Percentiles rank a stretch among this genome's conserved stretches.
phyloP scores from a whole-genome alignment of 441 rosid genomes.

The Populus hybrid region DNA sequence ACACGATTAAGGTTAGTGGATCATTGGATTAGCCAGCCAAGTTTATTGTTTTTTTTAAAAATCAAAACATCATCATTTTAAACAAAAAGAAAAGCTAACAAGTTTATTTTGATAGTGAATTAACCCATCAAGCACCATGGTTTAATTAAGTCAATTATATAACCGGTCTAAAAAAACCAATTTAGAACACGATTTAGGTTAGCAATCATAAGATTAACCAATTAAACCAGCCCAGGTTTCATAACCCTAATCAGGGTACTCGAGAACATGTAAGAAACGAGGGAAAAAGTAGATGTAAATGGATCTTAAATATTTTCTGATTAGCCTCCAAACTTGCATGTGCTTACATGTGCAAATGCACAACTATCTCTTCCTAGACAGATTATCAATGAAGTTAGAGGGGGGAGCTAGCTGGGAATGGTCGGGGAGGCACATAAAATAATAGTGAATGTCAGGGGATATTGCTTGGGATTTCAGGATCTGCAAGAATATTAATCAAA shows the following conservation, averaged over 20 bases:
- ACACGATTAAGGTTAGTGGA: too few relatives aligned
- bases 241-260: background rate
- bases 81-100: too few relatives aligned
- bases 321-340: background rate
- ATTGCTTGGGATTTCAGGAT: background rate
- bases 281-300: background rate
- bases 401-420: background rate
- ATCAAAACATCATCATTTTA: too few relatives aligned
- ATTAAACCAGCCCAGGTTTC: accelerated
- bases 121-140: background rate
- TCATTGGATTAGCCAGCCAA: too few relatives aligned
- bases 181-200: background rate
- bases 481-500: background rate
- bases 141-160: too few relatives aligned
- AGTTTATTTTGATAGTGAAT: too few relatives aligned
- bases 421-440: background rate
- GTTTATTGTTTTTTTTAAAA: too few relatives aligned
- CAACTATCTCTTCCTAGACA: background rate
- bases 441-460: background rate
- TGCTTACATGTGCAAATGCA: slow-evolving; percentile 5
- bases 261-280: background rate
- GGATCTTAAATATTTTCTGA: background rate
- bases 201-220: accelerated
- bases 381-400: too few relatives aligned
- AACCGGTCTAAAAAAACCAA: too few relatives aligned